Percentiles rank a stretch among this genome's conserved stretches.
phyloP scores from a whole-genome alignment of 345 rosid species.

The Eucalyptus melliodora region DNA sequence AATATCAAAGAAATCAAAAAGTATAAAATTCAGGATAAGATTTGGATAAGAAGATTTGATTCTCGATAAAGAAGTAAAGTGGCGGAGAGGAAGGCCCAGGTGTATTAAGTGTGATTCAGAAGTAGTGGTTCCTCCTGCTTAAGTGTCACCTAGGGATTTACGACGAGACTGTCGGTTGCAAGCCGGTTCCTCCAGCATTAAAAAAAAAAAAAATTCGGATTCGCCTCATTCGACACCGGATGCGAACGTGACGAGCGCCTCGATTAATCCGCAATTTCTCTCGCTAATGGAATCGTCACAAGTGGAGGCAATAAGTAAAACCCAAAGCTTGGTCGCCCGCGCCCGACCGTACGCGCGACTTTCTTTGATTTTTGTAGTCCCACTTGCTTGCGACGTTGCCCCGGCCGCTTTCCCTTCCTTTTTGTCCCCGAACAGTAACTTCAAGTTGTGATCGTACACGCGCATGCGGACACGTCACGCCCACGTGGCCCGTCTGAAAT shows the following conservation, averaged over 20 bases:
- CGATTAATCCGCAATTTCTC: neutral
- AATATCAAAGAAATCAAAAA: neutral
- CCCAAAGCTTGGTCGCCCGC: neutral
- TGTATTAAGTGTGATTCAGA: no score
- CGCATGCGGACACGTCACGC: neutral
- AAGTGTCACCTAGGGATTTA: no score
- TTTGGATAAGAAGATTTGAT: no score
- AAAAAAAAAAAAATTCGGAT: no score
- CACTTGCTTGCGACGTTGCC: neutral
- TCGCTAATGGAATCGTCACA: neutral
- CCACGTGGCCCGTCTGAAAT: neutral
- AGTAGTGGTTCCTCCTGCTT: no score
- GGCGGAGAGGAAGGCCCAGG: no score
- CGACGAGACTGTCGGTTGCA: no score
- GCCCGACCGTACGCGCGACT: neutral
- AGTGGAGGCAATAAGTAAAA: neutral
- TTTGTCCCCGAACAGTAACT: neutral
- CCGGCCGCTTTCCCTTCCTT: neutral
- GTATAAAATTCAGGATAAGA: neutral
- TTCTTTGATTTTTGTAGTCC: neutral
- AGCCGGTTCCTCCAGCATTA: no score
- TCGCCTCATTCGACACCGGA: rapidly evolving
- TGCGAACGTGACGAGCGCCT: neutral
- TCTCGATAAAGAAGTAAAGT: no score
- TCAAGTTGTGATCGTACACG: neutral